phyloP scores from a whole-genome alignment of 345 rosid species.

The Atalantia buxifolia region DNA sequence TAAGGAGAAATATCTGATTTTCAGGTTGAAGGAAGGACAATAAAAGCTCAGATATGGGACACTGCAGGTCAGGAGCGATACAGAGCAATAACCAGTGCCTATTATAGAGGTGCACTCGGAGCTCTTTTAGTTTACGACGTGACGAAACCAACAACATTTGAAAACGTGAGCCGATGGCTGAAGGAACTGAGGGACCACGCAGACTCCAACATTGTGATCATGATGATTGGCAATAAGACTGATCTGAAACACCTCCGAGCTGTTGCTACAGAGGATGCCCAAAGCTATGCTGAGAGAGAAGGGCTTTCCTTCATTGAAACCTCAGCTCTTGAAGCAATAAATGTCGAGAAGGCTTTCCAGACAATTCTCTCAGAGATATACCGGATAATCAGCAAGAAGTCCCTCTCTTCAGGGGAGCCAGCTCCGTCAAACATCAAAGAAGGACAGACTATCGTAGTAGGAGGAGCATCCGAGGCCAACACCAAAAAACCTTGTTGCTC shows the following conservation, averaged over 20 bases:
- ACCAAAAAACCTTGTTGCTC: constrained; percentile 80
- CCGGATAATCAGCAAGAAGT: constrained; percentile 85
- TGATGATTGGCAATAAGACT: constrained; percentile 92
- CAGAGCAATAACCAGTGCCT: constrained; percentile 95
- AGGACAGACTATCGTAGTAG: constrained; percentile 77
- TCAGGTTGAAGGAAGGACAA: constrained; percentile 92
- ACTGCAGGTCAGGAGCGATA: constrained; percentile 98
- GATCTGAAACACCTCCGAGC: constrained; percentile 96
- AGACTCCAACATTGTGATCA: constrained; percentile 89
- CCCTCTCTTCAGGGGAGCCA: constrained; percentile 67
- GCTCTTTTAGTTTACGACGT: constrained; percentile 93
- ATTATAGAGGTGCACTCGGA: constrained; percentile 94
- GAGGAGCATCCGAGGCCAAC: constrained; percentile 48
- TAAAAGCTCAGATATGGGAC: constrained; percentile 99
- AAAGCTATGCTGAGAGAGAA: constrained; percentile 84
- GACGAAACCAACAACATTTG: constrained; percentile 85
- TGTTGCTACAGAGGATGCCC: constrained; percentile 90
- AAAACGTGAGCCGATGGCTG: constrained; percentile 87
- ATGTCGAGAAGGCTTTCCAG: constrained; percentile 91
- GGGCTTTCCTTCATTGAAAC: constrained; percentile 90
- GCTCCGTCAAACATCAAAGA: constrained; percentile 59
- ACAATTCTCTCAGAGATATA: constrained; percentile 76
- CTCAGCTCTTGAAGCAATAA: constrained; percentile 84
- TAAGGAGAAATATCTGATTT: neutral
- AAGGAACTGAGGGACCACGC: constrained; percentile 98